Base-by-base conservation (phyloP, 2,329 filamentous ascomycete genomes). In the Neofusicoccum kwambonambiense region DNA sequence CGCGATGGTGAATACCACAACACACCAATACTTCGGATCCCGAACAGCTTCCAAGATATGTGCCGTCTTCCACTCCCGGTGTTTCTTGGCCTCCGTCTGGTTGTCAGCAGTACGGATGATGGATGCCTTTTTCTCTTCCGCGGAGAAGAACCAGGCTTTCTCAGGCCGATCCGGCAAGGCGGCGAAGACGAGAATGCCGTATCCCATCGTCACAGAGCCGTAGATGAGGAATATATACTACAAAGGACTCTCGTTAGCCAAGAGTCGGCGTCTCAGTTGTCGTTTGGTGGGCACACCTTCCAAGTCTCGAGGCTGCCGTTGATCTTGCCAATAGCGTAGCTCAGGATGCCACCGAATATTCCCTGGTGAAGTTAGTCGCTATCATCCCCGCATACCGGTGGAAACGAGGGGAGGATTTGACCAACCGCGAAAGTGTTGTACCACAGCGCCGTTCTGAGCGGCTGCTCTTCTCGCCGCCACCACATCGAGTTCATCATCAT, bases 311-410 rank as follows among this genome's bases (percentile, higher is more conserved):
- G 54, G 1, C 8, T 45, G 2, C 41, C 41, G n/a, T 45, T 22
- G 11, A 58, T 45, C 15, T 58, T 58, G 22, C 54, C 39, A 15
- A 58, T 58, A 2, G 54, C 41, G 11, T 58, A 19, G 22, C 54
- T 58, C 1, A 57, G 17, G 19, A 57, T 17, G n/a, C 54, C 54
- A 7, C 22, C 19, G 7, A 91, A 87, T 54, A 91, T 88, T 71
- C 91, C 89, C 72, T 91, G 89, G 0, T 34, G 39, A 81, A 83
- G 1, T 89, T 89, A 72, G 91, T 91, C 87, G 90, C 91, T 85
- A 90, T 15, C 11, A 11, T 15, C 13, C 6, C 11, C 5, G 17
- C 15, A 12, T 12, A 1, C 15, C 27, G 5, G 27, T 31, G 27
- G 27, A 7, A 31, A 31, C 27, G 27, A 31, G 13, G 2, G 2